Evolutionary conservation across 164 flowering plant species (phyloP), one percentile per base, ranked within the genome.

Genomic region (Dillenia turbinata): DNA sequence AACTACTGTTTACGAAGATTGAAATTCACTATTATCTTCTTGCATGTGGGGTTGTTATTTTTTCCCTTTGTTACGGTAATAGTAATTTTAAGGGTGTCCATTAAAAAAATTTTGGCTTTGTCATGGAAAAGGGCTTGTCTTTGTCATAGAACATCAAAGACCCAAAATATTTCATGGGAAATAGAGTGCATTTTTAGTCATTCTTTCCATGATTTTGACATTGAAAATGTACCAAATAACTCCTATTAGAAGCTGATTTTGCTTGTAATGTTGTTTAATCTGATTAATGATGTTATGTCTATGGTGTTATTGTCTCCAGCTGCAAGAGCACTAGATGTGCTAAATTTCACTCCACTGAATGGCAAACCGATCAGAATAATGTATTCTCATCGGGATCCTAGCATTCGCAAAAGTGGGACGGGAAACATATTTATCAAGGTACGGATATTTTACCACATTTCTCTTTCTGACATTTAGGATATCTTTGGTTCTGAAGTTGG

Each of bases 371-470:
- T 88, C 46, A 81, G 89, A 49, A 77, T 88, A 9, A 88, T 88
- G 94, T 82, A 85, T 82, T 89, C 87, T 33, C 85, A 86, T 58
- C 79, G 92, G 1, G 90, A 88, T 53, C 96, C 92, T 15, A 80
- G 85, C 64, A 69, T 78, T n/a, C 85, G 90, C 16, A 85, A 78
- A 68, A 87, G 93, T 76, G 90, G 88, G 50, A 65, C 83, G 9
- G 90, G 77, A 52, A 85, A 83, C 60, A 81, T 87, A 54, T 85
- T 87, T 71, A 78, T 85, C 64, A 86, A 86, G 88, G 91, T 82
- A 72, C 49, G 16, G 13, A 0, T 48, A 10, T 24, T 45, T 5
- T 52, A 47, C 52, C 33, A 33, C 7, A 33, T 33, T 62, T 50
- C 13, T 2, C 12, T 55, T 13, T 56, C 15, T 24, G 16, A 44